A percentile compares a stretch with the other conserved stretches of the same genome.
Evolutionary conservation across 805 yeast genomes (phyloP).

Genomic region (Zygoascus ofunaensis): DNA sequence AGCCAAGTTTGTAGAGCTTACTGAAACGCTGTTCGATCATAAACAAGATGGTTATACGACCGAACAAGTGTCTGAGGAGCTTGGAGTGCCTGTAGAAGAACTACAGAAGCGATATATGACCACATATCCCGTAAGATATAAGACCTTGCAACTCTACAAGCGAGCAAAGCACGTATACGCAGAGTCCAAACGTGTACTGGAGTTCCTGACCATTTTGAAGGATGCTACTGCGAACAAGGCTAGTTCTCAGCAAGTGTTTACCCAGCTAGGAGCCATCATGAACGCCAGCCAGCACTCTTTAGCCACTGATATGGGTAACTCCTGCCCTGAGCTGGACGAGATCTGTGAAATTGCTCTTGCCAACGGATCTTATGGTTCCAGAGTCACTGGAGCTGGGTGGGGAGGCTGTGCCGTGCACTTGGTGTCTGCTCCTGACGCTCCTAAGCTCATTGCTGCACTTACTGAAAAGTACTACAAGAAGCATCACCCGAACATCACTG

Average conservation of each 20-base stretch:
- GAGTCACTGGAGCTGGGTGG: constrained; percentile 76
- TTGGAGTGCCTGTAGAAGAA: constrained; percentile 37
- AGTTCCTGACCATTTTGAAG: constrained; percentile 37
- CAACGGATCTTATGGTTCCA: constrained; percentile 54
- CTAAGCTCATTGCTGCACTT: constrained; percentile 35
- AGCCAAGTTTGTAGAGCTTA: constrained; percentile 33
- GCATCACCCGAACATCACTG: constrained; percentile 41
- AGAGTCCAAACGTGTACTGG: constrained; percentile 51
- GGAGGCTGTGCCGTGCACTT: constrained; percentile 69
- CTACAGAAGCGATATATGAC: constrained; percentile 39
- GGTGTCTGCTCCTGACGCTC: constrained; percentile 37
- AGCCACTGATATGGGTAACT: constrained; percentile 41
- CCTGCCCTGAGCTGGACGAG: constrained; percentile 45
- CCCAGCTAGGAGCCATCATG: constrained; percentile 46
- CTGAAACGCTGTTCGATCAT: constrained; percentile 36
- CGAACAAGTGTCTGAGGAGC: constrained; percentile 37
- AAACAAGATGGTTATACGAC: constrained; percentile 41
- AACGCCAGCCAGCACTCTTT: constrained; percentile 51
- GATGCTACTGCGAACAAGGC: constrained; percentile 12
- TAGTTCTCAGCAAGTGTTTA: constrained; percentile 30
- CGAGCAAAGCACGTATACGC: constrained; percentile 55
- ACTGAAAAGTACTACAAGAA: constrained; percentile 42
- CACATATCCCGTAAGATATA: constrained; percentile 50
- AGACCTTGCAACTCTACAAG: constrained; percentile 44
- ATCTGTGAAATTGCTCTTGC: constrained; percentile 45